A percentile compares a stretch with the other conserved stretches of the same genome.
phyloP scores from a whole-genome alignment of 495 filamentous ascomycete genomes.

The Chlorociboria aeruginascens region DNA sequence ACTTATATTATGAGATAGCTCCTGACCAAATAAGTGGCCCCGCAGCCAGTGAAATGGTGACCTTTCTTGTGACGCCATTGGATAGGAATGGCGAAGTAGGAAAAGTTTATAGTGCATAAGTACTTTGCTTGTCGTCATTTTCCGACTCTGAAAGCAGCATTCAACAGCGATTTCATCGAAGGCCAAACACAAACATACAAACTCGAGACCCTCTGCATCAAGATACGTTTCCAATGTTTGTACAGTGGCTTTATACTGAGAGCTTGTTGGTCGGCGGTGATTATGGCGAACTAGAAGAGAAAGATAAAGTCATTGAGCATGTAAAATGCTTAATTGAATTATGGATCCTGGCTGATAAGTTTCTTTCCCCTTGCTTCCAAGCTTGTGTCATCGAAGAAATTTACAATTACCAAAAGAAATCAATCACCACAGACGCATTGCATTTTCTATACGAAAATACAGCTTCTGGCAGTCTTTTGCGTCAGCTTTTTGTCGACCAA shows the following conservation, averaged over 20 bases:
- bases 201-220: background rate
- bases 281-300: too few relatives aligned
- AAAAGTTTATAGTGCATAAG: background rate
- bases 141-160: background rate
- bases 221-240: background rate
- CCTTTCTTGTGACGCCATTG: too few relatives aligned
- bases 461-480: background rate
- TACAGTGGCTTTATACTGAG: slow-evolving; percentile 1
- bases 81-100: too few relatives aligned
- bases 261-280: background rate
- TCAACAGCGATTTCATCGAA: background rate
- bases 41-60: too few relatives aligned
- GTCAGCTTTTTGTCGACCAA: background rate
- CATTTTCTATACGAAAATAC: slow-evolving; percentile 1
- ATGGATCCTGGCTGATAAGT: slow-evolving; percentile 4
- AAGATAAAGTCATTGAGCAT: too few relatives aligned
- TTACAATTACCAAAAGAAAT: background rate
- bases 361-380: slow-evolving; percentile 2
- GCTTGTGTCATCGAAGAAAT: background rate
- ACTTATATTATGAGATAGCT: too few relatives aligned
- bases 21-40: too few relatives aligned
- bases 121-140: background rate
- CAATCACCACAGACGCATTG: background rate
- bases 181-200: background rate
- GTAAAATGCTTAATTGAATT: background rate